These are phyloP conservation scores for Hyaloscypha hepaticicola DNA, from an alignment of 495 filamentous ascomycete species.

Conservation along the genomic window DNA sequence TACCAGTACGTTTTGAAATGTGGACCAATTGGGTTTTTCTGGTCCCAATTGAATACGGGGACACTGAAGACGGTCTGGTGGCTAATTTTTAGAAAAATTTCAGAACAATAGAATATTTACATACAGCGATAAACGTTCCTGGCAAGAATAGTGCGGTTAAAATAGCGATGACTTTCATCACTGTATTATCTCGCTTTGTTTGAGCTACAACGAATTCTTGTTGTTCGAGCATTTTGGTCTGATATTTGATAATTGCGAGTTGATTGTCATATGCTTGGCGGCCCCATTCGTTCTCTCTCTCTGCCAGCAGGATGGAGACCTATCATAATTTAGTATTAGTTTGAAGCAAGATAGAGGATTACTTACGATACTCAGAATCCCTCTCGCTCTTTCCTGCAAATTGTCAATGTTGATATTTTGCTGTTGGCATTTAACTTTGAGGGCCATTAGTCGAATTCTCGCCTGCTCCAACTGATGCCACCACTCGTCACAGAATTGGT, in stretches of 20 bases:
- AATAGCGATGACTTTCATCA: constrained; percentile 29
- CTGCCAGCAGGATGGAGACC: neutral
- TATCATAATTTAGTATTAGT: neutral
- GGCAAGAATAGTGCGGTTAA: constrained; percentile 27
- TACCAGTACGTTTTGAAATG: constrained; percentile 10
- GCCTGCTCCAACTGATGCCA: neutral
- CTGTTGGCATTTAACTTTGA: neutral
- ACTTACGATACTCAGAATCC: neutral
- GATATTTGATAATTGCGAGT: neutral
- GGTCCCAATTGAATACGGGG: constrained; percentile 12
- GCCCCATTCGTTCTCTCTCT: neutral
- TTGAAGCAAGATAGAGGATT: neutral
- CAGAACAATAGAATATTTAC: neutral
- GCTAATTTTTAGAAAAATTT: neutral
- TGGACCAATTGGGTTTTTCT: constrained; percentile 12
- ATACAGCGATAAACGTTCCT: constrained; percentile 28
- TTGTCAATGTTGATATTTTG: neutral
- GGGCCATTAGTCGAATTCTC: neutral
- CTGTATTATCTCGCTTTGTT: neutral
- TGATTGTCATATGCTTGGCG: neutral
- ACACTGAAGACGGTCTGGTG: constrained; percentile 26
- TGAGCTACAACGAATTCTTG: neutral
- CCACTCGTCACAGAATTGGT: neutral
- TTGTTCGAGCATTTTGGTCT: neutral
- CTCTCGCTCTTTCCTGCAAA: neutral